Evolutionary conservation across 768 basidiomycete genomes (phyloP).

Genomic region (Cystofilobasidium bisporidii): DNA sequence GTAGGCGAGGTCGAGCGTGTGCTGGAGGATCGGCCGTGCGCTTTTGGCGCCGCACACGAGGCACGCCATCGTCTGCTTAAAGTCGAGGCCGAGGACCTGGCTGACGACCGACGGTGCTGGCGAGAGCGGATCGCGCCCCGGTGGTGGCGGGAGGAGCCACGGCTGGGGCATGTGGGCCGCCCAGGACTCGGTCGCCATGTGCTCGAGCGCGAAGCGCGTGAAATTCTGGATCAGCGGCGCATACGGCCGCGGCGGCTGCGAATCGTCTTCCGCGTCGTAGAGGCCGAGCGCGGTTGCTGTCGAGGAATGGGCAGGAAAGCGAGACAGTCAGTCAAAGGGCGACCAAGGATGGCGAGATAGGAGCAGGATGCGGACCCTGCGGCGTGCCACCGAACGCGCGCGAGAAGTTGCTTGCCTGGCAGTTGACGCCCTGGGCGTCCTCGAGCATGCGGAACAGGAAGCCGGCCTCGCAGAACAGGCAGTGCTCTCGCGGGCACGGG

Average conservation of each 20-base stretch:
- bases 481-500: slow-evolving; percentile 80
- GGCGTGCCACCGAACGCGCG: slow-evolving; percentile 81
- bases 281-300: slow-evolving; percentile 67
- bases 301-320: neutral
- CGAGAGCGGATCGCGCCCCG: slow-evolving; percentile 31
- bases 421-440: slow-evolving; percentile 86
- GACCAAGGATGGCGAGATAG: neutral
- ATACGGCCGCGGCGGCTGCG: slow-evolving; percentile 64
- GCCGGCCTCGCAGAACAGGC: slow-evolving; percentile 86
- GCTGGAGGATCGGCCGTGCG: slow-evolving; percentile 67
- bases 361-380: slow-evolving; percentile 56
- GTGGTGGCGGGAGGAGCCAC: slow-evolving; percentile 41
- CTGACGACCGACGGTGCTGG: slow-evolving; percentile 63
- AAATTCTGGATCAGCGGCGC: slow-evolving; percentile 85
- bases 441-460: slow-evolving; percentile 92
- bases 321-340: no score
- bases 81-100: slow-evolving; percentile 72
- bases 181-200: slow-evolving; percentile 59
- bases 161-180: slow-evolving; percentile 49
- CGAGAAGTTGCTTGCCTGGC: slow-evolving; percentile 95
- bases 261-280: slow-evolving; percentile 68
- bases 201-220: slow-evolving; percentile 85
- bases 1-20: slow-evolving; percentile 77
- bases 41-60: slow-evolving; percentile 59
- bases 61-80: slow-evolving; percentile 66